phyloP scores from a whole-genome alignment of 2,329 filamentous ascomycete species.

The Aspergillus sp. region DNA sequence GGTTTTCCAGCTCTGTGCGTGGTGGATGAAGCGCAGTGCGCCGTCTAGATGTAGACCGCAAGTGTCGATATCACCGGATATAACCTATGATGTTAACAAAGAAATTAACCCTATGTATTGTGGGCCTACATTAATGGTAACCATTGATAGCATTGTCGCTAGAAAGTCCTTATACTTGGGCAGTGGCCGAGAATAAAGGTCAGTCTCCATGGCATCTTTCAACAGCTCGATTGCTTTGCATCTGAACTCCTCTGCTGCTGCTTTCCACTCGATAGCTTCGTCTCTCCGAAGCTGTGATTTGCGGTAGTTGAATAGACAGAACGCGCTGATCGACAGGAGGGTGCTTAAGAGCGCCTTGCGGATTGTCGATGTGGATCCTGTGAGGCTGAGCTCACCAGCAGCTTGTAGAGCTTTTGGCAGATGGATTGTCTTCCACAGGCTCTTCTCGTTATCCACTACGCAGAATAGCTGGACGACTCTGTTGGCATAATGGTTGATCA shows the following conservation, averaged over 20 bases:
- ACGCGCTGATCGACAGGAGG: constrained; percentile 9
- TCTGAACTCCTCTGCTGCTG: background rate
- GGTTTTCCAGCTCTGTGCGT: background rate
- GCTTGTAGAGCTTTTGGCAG: constrained; percentile 5
- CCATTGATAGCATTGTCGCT: constrained; percentile 12
- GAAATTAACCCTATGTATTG: background rate
- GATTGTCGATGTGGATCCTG: background rate
- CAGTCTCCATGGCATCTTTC: constrained; percentile 4
- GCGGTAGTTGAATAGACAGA: constrained; percentile 5
- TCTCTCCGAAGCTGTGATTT: background rate
- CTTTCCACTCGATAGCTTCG: constrained; percentile 3
- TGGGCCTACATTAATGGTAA: constrained; percentile 8
- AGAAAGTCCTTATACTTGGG: constrained; percentile 12
- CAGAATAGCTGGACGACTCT: constrained; percentile 6
- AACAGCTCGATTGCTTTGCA: constrained; percentile 4
- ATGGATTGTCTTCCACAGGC: constrained; percentile 12
- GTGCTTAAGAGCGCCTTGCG: constrained; percentile 1
- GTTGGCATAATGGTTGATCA: constrained; percentile 7
- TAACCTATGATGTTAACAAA: background rate
- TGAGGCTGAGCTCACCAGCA: constrained; percentile 2
- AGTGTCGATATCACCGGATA: constrained; percentile 10
- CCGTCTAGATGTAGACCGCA: constrained; percentile 11
- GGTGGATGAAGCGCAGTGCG: constrained; percentile 4
- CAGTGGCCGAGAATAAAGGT: background rate
- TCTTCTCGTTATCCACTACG: constrained; percentile 7